These are phyloP conservation scores for Sclerotinia spermophila DNA, from an alignment of 2,329 filamentous ascomycete species.

Conservation along the genomic window DNA sequence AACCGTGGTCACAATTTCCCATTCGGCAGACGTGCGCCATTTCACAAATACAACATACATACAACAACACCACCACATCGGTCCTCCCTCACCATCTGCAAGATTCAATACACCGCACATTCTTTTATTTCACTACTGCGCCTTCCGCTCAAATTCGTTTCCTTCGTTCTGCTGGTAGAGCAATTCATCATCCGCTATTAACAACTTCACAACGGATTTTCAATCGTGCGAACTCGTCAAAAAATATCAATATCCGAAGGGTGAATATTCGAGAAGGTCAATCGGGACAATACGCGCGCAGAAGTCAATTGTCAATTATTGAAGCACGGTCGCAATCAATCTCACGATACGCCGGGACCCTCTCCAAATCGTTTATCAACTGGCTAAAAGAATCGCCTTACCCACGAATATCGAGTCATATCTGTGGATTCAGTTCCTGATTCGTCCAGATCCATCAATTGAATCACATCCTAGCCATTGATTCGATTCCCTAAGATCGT, in stretches of 20 bases:
- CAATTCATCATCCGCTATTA: background rate
- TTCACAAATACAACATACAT: conserved; percentile 6
- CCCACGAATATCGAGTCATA: background rate
- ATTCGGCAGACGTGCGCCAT: conserved; percentile 8
- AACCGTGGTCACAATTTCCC: conserved; percentile 1
- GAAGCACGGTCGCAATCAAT: conserved; percentile 11
- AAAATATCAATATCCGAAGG: background rate
- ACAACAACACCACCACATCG: background rate
- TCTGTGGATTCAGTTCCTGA: background rate
- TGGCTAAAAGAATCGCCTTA: background rate
- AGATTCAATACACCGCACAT: background rate
- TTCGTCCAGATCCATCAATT: background rate
- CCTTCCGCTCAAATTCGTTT: background rate
- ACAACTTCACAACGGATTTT: background rate
- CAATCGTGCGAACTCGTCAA: background rate
- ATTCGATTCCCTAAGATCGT: background rate
- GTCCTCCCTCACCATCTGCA: background rate
- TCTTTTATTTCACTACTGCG: conserved; percentile 9
- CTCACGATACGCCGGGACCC: conserved; percentile 9
- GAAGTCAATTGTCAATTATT: background rate
- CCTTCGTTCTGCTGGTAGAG: background rate
- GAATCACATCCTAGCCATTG: background rate
- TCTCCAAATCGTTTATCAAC: background rate
- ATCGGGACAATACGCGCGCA: conserved; percentile 14
- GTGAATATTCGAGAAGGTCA: background rate